Evolutionary conservation across 148 eudicot genomes (phyloP), one percentile per base, ranked within the genome.

Genomic region (Rhododendron williamsianum): DNA sequence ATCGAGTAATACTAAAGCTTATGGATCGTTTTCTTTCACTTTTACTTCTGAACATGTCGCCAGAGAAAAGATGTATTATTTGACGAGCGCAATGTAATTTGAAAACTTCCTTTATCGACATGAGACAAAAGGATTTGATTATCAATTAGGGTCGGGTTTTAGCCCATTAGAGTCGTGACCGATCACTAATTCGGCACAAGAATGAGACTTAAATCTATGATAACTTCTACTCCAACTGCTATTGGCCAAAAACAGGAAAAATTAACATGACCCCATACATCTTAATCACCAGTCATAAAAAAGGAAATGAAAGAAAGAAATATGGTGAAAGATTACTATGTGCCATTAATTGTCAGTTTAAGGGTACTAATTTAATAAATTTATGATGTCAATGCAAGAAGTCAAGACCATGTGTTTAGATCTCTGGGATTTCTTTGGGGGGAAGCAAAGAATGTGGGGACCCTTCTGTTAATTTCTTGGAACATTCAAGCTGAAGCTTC

Each of bases 361-460:
- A 56, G 71, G 48, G 72, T 11, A 10, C 30, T 9, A 19, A 21
- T 13, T 30, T 30, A 30, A 30, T 30, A 30, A 30, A 30, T 30
- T 35, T 80, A 41, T 35, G 33, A 36, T 23, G 30, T 15, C 10
- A 81, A 58, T 19, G 72, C 4, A 13, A 36, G 15, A 33, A 58
- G 69, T 56, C 83, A 56, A 33, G 71, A 46, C 46, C 69, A 81
- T 81, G 83, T 3, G 36, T 56, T 56, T 35, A 54, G 46, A 52
- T 54, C 46, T 35, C 74, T 15, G 45, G 71, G 69, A 18, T 33
- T 54, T 33, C 71, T 81, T 35, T 35, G 46, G 27, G 69, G 2
- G 83, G 0, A 56, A 56, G 83, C 43, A 80, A 80, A 48, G 81
- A 78, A 78, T 78, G 56, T 12, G 54, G 81, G 35, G 81, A 11